Conservation (phyloP, 306 rosid species). For the Lablab purpureus region DNA sequence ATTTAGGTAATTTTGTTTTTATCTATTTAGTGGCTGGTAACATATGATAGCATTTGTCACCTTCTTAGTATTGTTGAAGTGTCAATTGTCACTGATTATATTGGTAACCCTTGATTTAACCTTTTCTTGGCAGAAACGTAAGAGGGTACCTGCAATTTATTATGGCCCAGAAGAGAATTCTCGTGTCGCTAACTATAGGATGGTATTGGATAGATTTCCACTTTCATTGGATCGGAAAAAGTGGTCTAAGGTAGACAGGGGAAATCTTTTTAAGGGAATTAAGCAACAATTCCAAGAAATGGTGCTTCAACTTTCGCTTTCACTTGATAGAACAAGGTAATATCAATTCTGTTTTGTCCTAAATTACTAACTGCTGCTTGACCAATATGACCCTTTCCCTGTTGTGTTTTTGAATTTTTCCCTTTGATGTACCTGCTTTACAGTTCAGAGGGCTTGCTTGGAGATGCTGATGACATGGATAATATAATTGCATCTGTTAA, state of each 20-base stretch:
- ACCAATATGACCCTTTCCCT: constrained; percentile 33
- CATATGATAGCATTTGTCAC: constrained; percentile 10
- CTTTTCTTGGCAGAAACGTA: constrained; percentile 54
- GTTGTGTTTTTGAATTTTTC: background rate
- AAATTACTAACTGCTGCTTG: constrained; percentile 9
- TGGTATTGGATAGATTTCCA: constrained; percentile 69
- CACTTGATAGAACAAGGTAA: constrained; percentile 71
- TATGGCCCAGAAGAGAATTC: constrained; percentile 85
- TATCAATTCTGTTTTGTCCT: constrained; percentile 18
- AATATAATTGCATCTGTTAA: constrained; percentile 63
- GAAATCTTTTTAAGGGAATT: constrained; percentile 82
- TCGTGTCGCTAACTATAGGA: constrained; percentile 70
- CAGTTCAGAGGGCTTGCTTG: constrained; percentile 59
- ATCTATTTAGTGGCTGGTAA: background rate
- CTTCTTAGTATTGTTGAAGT: constrained; percentile 9
- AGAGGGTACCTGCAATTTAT: constrained; percentile 58
- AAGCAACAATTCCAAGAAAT: constrained; percentile 86
- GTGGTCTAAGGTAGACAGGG: constrained; percentile 74
- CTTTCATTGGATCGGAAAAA: constrained; percentile 67
- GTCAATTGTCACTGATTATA: constrained; percentile 11
- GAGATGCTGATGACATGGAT: constrained; percentile 66
- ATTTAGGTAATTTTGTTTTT: background rate
- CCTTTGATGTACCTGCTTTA: constrained; percentile 28
- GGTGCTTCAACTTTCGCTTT: constrained; percentile 64
- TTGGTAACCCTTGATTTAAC: constrained; percentile 37